Base-by-base conservation (phyloP, 352 stramenopile species). In the Globisporangium emineosum region DNA sequence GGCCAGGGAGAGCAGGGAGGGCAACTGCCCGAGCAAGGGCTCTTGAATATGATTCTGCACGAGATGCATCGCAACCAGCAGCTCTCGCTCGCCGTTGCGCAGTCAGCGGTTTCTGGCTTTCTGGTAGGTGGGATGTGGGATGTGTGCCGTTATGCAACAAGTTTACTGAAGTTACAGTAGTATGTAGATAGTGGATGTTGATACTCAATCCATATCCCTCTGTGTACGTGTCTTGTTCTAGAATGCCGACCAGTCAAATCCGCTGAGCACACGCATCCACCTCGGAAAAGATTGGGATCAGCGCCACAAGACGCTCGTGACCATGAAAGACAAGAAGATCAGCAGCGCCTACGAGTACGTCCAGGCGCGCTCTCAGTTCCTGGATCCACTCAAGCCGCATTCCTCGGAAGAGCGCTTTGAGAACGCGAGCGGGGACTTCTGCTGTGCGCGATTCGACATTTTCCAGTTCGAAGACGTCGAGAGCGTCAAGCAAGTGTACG, bases 261-360 rank as follows among this genome's bases (percentile, higher is more conserved):
- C 68, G 12, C 58, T 83, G n/a, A 68, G 77, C 2, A 74, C 64
- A 27, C 79, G 65, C 65, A 81, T 86, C 50, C 75, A 75, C 63
- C 58, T 88, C 17, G 70, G 66, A 3, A 71, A 47, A 5, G 69
- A 79, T 21, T 72, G 60, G 60, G 33, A 50, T 0, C 58, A 73
- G 29, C 70, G 79, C 0, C 68, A 68, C 10, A 56, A 70, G 52
- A 74, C 60, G 13, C 73, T 88, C 4, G 29, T 63, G 10, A 51
- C 45, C 10, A 43, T 86, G 23, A 77, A 77, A 12, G 62, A 68
- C 6, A 68, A 77, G 37, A 77, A 85, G 52, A 66, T 80, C 2
- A 69, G 54, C 19, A 58, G 78, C 21, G 77, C 79, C 5, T 33
- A 33, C 13, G 70, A 73, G n/a, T 71, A 81, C 19, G 43, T 85